Conservation (phyloP, 2,329 filamentous ascomycete species). For the Cryphonectria nitschkei region DNA sequence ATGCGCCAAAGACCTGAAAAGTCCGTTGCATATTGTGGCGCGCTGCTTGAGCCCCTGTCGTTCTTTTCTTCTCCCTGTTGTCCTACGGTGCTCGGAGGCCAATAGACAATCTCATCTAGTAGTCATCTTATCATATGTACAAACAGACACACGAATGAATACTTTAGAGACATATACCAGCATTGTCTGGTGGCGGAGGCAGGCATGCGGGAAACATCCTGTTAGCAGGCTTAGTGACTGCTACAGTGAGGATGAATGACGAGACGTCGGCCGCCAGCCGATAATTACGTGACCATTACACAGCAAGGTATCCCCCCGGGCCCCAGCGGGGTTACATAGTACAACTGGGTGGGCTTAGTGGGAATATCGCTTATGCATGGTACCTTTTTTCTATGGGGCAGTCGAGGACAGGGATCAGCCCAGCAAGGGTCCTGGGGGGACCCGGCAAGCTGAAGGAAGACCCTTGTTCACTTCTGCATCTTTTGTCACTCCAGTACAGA, state of each 20-base stretch:
- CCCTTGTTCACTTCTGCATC: background rate
- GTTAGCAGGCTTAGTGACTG: background rate
- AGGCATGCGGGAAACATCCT: background rate
- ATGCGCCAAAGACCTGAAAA: background rate
- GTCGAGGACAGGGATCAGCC: background rate
- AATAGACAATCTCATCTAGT: background rate
- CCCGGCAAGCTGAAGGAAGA: background rate
- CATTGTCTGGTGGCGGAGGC: background rate
- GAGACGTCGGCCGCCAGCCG: background rate
- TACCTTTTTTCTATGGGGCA: background rate
- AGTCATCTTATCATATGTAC: too few relatives aligned
- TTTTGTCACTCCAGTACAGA: background rate
- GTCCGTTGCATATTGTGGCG: background rate
- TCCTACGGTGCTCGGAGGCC: background rate
- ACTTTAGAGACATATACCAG: background rate
- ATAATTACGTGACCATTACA: background rate
- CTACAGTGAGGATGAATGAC: background rate
- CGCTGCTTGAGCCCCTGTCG: background rate
- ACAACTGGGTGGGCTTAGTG: background rate
- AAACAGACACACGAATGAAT: background rate
- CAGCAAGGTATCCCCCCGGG: background rate
- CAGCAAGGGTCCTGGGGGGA: background rate
- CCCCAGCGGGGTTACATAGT: background rate
- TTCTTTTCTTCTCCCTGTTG: too few relatives aligned
- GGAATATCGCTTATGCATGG: background rate